A percentile compares a stretch with the other conserved stretches of the same genome.
phyloP scores from a whole-genome alignment of 306 rosid species.

The Trichosanthes cucumerina region DNA sequence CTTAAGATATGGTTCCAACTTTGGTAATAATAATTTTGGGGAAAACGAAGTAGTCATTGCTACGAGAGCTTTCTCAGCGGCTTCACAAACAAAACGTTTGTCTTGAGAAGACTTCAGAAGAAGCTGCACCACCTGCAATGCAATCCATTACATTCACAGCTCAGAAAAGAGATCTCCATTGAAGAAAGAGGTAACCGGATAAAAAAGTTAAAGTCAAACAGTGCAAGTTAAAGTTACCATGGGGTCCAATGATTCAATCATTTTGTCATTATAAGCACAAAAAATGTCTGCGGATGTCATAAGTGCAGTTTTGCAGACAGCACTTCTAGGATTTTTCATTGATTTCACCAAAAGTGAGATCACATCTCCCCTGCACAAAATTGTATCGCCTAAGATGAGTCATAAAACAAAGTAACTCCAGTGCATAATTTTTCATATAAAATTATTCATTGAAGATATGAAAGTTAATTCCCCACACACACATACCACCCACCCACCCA shows the following conservation, averaged over 20 bases:
- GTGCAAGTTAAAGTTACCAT: slow-evolving; percentile 40
- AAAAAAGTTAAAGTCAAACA: neutral
- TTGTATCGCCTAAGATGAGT: neutral
- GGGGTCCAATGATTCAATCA: slow-evolving; percentile 81
- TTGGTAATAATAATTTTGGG: slow-evolving; percentile 67
- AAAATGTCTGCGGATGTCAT: slow-evolving; percentile 96
- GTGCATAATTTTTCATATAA: neutral
- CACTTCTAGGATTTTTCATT: slow-evolving; percentile 89
- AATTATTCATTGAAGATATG: neutral
- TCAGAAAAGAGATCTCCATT: slow-evolving; percentile 3
- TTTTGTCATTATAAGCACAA: slow-evolving; percentile 53
- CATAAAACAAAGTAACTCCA: slow-evolving; percentile 1
- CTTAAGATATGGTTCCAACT: slow-evolving; percentile 79
- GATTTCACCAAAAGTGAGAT: slow-evolving; percentile 62
- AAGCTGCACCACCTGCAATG: slow-evolving; percentile 87
- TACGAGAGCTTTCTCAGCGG: slow-evolving; percentile 85
- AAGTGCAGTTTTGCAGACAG: slow-evolving; percentile 94
- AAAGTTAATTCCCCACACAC: neutral
- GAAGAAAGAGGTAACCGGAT: slow-evolving; percentile 9
- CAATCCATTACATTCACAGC: slow-evolving; percentile 15
- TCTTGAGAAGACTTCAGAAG: slow-evolving; percentile 98
- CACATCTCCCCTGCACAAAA: slow-evolving; percentile 61
- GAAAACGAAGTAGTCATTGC: slow-evolving; percentile 76
- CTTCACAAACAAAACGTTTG: slow-evolving; percentile 95
- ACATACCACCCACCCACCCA: too few relatives aligned